Conservation (phyloP, 2,329 filamentous ascomycete genomes). For the Monosporascus sp. region DNA sequence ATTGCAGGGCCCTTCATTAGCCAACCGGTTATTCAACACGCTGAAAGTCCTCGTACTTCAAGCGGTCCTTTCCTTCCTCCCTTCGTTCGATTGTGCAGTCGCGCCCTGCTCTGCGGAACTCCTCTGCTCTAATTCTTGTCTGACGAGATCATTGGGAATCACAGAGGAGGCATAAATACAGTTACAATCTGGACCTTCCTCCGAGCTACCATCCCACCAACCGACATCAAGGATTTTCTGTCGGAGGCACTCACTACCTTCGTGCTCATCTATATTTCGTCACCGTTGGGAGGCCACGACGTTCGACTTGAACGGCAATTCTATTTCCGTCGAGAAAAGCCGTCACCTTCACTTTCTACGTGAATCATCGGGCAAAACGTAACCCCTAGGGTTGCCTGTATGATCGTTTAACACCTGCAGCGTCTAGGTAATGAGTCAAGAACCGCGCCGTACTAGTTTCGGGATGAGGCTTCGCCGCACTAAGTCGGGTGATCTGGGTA, state of each 20-base stretch:
- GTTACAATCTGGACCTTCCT: not conserved
- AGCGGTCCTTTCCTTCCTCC: not conserved
- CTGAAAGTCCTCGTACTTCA: not conserved
- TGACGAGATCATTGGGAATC: not conserved
- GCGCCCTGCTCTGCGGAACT: not conserved
- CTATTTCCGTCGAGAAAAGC: too few species aligned
- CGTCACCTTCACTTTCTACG: not conserved
- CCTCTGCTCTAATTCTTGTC: not conserved
- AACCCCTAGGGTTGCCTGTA: not conserved
- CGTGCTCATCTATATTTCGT: not conserved
- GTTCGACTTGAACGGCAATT: too few species aligned
- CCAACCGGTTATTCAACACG: not conserved
- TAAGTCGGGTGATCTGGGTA: slow-evolving; percentile 47
- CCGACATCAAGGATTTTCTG: not conserved
- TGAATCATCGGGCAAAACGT: not conserved
- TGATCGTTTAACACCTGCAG: not conserved
- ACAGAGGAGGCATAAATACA: not conserved
- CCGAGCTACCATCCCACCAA: not conserved
- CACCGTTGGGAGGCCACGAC: not conserved
- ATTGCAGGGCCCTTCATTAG: not conserved
- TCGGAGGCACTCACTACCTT: not conserved
- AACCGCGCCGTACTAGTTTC: slow-evolving; percentile 42
- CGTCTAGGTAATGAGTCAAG: slow-evolving; percentile 24
- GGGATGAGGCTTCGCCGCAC: slow-evolving; percentile 49
- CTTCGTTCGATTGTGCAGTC: not conserved